Base-by-base conservation (phyloP, 768 basidiomycete species). In the Phanerochaete sordida region DNA sequence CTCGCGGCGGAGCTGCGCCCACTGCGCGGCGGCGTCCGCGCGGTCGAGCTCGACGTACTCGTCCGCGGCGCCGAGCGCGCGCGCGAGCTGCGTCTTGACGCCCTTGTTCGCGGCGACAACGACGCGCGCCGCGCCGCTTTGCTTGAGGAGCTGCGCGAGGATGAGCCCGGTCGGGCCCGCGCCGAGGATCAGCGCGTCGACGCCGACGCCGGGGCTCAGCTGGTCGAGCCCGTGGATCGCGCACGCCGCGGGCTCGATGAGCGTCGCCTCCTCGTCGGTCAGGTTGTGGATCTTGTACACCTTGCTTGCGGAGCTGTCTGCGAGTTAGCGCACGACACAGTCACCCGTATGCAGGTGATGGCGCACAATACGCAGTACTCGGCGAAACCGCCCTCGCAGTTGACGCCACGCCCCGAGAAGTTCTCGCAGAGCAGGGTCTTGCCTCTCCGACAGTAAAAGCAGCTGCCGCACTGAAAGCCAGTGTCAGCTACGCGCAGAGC, bases 161-260 rank as follows among this genome's bases (percentile, higher is more conserved):
- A 95, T 92, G 28, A 95, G 80, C 21, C 93, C 90, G 4, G 93
- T 96, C 0, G 93, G 93, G 21, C 93, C 93, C 13, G 93, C 90
- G 54, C 93, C 93, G 48, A 95, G 79, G 31, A 95, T 76, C 53
- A 96, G 83, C 28, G 90, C 93, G 55, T 94, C 91, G 46, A 90
- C 78, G 26, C 94, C 93, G 62, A 94, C 91, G 1, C 87, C 84
- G 2, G 91, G 87, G 62, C 79, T 84, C 58, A 96, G 83, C 72
- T 93, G 92, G 74, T 96, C 94, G 51, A 95, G 84, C 3, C 94
- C 94, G 70, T 96, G 94, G 57, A 96, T 84, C 28, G 94, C 94
- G 65, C 94, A 96, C 9, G 93, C 88, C 3, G 93, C 91, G 31
- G 94, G 94, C 70, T 95, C 94, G 33, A 95, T 79, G 23, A 96